These are phyloP conservation scores for Fomitopsis pulvina DNA, from an alignment of 768 basidiomycete species.

Conservation along the genomic window DNA sequence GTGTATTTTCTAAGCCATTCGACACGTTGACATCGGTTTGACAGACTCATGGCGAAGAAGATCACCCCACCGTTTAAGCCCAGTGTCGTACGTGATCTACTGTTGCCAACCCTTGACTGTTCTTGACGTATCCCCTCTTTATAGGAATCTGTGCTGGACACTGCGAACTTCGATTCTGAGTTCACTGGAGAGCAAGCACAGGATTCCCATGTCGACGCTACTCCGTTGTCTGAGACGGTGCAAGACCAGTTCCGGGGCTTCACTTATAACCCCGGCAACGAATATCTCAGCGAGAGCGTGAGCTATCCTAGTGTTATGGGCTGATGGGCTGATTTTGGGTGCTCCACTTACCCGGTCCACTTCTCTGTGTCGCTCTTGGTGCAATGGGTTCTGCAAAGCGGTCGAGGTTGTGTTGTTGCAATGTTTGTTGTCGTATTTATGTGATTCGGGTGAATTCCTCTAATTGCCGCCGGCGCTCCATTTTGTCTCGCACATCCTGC, in stretches of 20 bases:
- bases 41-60: constrained; percentile 81
- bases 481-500: background rate
- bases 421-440: background rate
- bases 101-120: background rate
- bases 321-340: constrained; percentile 7
- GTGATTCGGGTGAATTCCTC: background rate
- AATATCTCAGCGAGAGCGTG: constrained; percentile 80
- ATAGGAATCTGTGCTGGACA: constrained; percentile 88
- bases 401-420: background rate
- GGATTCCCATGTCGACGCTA: constrained; percentile 94
- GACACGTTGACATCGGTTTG: background rate
- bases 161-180: constrained; percentile 95
- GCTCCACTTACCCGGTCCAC: too few species aligned
- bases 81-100: constrained; percentile 61
- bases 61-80: constrained; percentile 98
- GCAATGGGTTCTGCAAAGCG: background rate
- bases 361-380: too few species aligned
- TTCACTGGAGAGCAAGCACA: constrained; percentile 94
- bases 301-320: constrained; percentile 40
- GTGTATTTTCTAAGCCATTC: background rate
- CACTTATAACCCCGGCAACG: constrained; percentile 82
- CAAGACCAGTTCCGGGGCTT: constrained; percentile 94
- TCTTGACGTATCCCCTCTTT: constrained; percentile 1
- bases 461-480: background rate
- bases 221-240: constrained; percentile 88